Evolutionary conservation across 352 stramenopile genomes (phyloP), one percentile per base, ranked within the genome.

Genomic region (Achlya hypogyna): DNA sequence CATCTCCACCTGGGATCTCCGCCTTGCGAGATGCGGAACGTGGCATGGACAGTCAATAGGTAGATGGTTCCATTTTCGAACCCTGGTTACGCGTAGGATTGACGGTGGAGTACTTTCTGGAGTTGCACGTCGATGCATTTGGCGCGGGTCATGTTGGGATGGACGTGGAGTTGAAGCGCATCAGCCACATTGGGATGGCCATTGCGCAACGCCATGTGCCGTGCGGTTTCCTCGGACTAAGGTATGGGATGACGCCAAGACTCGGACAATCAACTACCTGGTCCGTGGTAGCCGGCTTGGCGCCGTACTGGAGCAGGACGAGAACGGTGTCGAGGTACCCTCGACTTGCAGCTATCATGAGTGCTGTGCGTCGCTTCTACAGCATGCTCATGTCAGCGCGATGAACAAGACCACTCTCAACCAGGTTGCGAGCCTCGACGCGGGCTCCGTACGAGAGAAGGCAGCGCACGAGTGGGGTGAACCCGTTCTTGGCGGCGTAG

Each of bases 301-400:
- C 60, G n/a, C 51, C 22, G 60, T 32, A n/a, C 5, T 58, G 5
- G 18, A 67, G 47, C 4, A 67, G 42, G n/a, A 58, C 14, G 14
- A 51, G 20, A 20, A 67, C 60, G 1, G 42, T 42, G 16, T 45
- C 25, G 5, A 45, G 14, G 4, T 34, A 45, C 9, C 60, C 60
- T n/a, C 60, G 60, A 28, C 60, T 67, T 23, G 47, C 45, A 20
- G 60, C 60, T 18, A 67, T 67, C 60, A 67, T 67, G 34, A 67
- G 51, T n/a, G 60, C 60, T n/a, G 60, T 67, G n/a, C 60, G 60
- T 4, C 14, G 28, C 43, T 67, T 67, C 60, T 67, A 67, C 28
- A 32, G 12, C 12, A n/a, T 49, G 53, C n/a, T 54, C 9, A 45
- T 8, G 28, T 8, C 40, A 10, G 23, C 22, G 14, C 1, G 18